Conservation (phyloP, 352 stramenopile species). For the Phytopythium boreale region DNA sequence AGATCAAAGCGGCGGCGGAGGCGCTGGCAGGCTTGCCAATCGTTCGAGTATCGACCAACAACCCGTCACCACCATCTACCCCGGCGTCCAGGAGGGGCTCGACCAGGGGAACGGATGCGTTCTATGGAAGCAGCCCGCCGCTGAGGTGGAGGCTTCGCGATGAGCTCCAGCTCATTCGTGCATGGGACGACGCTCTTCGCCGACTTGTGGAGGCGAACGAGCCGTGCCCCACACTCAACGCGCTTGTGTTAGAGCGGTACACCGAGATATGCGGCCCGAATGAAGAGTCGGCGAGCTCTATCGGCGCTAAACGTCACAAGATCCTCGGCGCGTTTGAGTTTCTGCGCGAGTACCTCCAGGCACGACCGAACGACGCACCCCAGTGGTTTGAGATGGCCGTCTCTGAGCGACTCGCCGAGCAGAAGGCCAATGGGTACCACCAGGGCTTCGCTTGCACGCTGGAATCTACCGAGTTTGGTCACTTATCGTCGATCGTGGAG, state of each 20-base stretch:
- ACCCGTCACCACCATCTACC: slow-evolving; percentile 8
- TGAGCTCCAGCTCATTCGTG: slow-evolving; percentile 21
- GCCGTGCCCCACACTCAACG: slow-evolving; percentile 19
- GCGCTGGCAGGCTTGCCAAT: slow-evolving; percentile 31
- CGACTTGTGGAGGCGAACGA: slow-evolving; percentile 27
- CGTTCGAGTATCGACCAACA: slow-evolving; percentile 11
- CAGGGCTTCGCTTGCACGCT: slow-evolving; percentile 30
- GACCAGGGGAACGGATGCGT: slow-evolving; percentile 12
- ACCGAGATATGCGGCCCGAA: slow-evolving; percentile 17
- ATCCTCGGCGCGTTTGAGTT: slow-evolving; percentile 32
- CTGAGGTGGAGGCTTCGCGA: slow-evolving; percentile 28
- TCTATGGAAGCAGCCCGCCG: slow-evolving; percentile 14
- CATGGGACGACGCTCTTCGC: slow-evolving; percentile 30
- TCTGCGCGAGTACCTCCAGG: slow-evolving; percentile 24
- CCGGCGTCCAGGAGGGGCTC: slow-evolving; percentile 2
- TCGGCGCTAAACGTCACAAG: slow-evolving; percentile 27
- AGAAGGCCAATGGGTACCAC: slow-evolving; percentile 28
- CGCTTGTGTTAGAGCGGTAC: slow-evolving; percentile 34
- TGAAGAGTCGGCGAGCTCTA: slow-evolving; percentile 27
- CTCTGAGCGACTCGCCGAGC: slow-evolving; percentile 28
- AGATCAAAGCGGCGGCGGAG: slow-evolving; percentile 34
- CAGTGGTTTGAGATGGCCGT: slow-evolving; percentile 39
- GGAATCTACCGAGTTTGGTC: slow-evolving; percentile 27
- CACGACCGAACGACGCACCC: slow-evolving; percentile 25
- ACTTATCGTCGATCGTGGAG: slow-evolving; percentile 25